Percentiles rank a stretch among this genome's conserved stretches.
Evolutionary conservation across 2,329 filamentous ascomycete species (phyloP).

Genomic region (Penicillium freii): DNA sequence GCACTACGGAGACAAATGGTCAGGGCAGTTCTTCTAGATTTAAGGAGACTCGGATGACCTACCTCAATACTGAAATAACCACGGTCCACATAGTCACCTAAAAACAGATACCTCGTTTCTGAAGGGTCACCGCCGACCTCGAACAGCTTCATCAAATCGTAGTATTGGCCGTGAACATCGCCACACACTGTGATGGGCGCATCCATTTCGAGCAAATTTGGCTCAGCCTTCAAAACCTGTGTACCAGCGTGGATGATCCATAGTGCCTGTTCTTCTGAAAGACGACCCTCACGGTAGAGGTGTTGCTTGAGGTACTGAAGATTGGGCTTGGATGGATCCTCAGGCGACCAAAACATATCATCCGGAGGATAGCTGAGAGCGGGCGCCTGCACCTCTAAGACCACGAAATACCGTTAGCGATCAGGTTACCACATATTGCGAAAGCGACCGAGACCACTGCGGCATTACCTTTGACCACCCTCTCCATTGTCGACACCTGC

Average conservation of each 20-base stretch:
- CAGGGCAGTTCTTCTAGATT: background rate
- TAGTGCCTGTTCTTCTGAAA: constrained; percentile 95
- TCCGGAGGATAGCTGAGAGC: constrained; percentile 89
- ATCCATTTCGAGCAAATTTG: constrained; percentile 98
- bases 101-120: constrained; percentile 93
- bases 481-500: constrained; percentile 91
- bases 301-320: constrained; percentile 96
- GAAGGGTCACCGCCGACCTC: constrained; percentile 96
- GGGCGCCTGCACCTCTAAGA: constrained; percentile 89
- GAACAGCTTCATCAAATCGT: constrained; percentile 99
- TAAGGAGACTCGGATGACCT: constrained; percentile 18
- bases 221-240: constrained; percentile 82
- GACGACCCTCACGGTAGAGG: constrained; percentile 93
- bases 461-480: constrained; percentile 92
- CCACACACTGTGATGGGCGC: constrained; percentile 98
- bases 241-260: constrained; percentile 90
- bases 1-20: constrained; percentile 54
- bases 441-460: constrained; percentile 7
- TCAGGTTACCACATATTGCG: background rate
- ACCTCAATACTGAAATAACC: constrained; percentile 98
- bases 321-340: constrained; percentile 83
- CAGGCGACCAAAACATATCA: constrained; percentile 89
- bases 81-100: constrained; percentile 96
- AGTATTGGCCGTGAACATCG: constrained; percentile 98
- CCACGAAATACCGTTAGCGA: constrained; percentile 20